Conservation (phyloP, 1,284 basidiomycete genomes). For the Moniliella sp. region DNA sequence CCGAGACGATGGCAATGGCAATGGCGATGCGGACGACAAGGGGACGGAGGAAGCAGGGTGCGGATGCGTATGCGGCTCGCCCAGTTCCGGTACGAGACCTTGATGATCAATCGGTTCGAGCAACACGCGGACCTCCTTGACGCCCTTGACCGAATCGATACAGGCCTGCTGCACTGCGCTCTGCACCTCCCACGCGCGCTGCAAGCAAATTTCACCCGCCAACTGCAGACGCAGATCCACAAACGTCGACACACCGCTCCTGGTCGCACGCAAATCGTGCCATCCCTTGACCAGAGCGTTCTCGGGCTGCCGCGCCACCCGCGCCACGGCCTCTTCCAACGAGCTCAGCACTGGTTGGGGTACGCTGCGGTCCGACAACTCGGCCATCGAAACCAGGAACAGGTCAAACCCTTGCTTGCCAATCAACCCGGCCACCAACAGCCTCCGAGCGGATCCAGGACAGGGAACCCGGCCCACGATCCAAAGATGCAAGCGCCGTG, state of each 20-base stretch:
- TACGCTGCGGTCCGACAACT: constrained; percentile 66
- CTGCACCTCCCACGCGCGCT: constrained; percentile 11
- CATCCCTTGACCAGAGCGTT: constrained; percentile 2
- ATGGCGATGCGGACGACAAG: no score
- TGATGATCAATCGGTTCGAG: no score
- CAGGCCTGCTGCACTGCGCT: constrained; percentile 7
- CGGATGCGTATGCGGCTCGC: no score
- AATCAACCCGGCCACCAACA: constrained; percentile 72
- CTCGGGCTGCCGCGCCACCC: constrained; percentile 4
- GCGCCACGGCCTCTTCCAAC: constrained; percentile 40
- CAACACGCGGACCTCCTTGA: constrained; percentile 14
- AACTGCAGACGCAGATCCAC: constrained; percentile 20
- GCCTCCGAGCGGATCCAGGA: constrained; percentile 78
- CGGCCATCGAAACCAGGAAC: constrained; percentile 51
- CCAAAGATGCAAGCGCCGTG: constrained; percentile 38
- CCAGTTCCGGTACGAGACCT: no score
- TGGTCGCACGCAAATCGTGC: constrained; percentile 17
- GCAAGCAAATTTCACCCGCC: constrained; percentile 8
- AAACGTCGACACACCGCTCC: constrained; percentile 18
- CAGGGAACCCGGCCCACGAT: constrained; percentile 60
- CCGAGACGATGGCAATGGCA: no score
- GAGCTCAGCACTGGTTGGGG: constrained; percentile 42
- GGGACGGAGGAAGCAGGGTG: no score
- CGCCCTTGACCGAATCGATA: constrained; percentile 7
- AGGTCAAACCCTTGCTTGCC: constrained; percentile 62